Conservation (phyloP, 2,329 filamentous ascomycete genomes). For the Arthrobotrys megalospora region DNA sequence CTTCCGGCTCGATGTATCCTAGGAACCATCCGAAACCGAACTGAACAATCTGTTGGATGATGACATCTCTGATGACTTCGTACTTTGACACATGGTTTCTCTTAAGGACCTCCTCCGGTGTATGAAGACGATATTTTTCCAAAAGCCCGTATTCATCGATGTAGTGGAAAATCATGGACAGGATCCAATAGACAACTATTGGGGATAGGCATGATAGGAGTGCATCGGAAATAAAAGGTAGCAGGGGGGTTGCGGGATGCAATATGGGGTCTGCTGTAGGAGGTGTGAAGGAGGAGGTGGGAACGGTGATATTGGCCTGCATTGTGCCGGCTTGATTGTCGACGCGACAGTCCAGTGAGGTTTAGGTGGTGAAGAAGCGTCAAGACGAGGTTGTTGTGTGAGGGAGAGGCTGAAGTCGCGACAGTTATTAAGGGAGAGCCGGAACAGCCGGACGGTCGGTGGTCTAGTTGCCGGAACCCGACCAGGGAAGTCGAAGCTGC, state of each 20-base stretch:
- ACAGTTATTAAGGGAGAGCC: slow-evolving; percentile 20
- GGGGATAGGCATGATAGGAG: slow-evolving; percentile 82
- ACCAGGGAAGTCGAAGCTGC: slow-evolving; percentile 35
- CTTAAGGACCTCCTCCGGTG: slow-evolving; percentile 88
- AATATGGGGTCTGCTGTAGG: slow-evolving; percentile 83
- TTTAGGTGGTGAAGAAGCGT: slow-evolving; percentile 21
- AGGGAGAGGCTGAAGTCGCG: slow-evolving; percentile 14
- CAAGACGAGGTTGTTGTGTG: slow-evolving; percentile 22
- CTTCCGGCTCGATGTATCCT: slow-evolving; percentile 79
- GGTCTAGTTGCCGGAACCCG: slow-evolving; percentile 43
- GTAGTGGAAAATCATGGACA: slow-evolving; percentile 88
- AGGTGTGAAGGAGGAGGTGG: slow-evolving; percentile 79
- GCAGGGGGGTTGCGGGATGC: slow-evolving; percentile 77
- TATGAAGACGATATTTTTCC: slow-evolving; percentile 92
- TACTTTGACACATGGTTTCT: slow-evolving; percentile 88
- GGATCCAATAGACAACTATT: slow-evolving; percentile 86
- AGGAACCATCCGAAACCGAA: slow-evolving; percentile 79
- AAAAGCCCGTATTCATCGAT: slow-evolving; percentile 89
- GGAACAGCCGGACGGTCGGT: slow-evolving; percentile 38
- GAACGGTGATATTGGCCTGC: slow-evolving; percentile 66
- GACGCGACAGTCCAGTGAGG: slow-evolving; percentile 16
- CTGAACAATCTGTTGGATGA: slow-evolving; percentile 93
- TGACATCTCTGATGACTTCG: slow-evolving; percentile 90
- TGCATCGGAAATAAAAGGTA: slow-evolving; percentile 85
- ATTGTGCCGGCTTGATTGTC: slow-evolving; percentile 26